Percentiles rank a stretch among this genome's conserved stretches.
Evolutionary conservation across 805 yeast species (phyloP).

Genomic region (Pichia nanzhaoensis): DNA sequence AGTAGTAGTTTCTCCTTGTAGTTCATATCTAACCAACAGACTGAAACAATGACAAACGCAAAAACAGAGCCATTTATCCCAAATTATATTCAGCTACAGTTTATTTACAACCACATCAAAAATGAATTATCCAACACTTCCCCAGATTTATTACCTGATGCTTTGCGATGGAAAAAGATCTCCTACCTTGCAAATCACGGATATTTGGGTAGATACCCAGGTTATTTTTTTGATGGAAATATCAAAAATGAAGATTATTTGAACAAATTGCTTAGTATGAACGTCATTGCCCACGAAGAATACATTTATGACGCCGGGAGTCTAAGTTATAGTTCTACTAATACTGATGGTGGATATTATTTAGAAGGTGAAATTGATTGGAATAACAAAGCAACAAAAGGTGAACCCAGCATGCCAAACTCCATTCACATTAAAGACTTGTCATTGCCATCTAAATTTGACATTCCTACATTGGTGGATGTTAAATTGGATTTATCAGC

Average conservation of each 20-base stretch:
- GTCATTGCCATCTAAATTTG: slow-evolving; percentile 5
- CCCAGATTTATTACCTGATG: not conserved
- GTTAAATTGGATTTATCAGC: not conserved
- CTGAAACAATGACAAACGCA: not conserved
- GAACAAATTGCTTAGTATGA: slow-evolving; percentile 1
- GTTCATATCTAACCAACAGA: no score
- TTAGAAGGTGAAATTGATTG: slow-evolving; percentile 7
- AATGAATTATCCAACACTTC: not conserved
- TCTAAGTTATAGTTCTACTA: not conserved
- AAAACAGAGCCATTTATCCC: not conserved
- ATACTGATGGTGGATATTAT: slow-evolving; percentile 3
- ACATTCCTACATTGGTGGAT: slow-evolving; percentile 1
- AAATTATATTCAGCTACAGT: slow-evolving; percentile 6
- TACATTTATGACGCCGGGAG: not conserved
- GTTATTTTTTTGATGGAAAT: slow-evolving; percentile 5
- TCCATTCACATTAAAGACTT: not conserved
- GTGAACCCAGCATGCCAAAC: not conserved
- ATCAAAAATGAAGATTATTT: slow-evolving; percentile 4
- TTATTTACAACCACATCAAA: slow-evolving; percentile 1
- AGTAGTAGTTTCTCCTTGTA: no score
- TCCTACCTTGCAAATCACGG: slow-evolving; percentile 2
- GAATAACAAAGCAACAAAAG: not conserved
- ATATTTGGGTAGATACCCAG: slow-evolving; percentile 9
- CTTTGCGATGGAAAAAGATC: slow-evolving; percentile 9
- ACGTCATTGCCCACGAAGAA: not conserved